These are phyloP conservation scores for Debaryomyces hansenii DNA, from an alignment of 805 yeast species.

Conservation along the genomic window DNA sequence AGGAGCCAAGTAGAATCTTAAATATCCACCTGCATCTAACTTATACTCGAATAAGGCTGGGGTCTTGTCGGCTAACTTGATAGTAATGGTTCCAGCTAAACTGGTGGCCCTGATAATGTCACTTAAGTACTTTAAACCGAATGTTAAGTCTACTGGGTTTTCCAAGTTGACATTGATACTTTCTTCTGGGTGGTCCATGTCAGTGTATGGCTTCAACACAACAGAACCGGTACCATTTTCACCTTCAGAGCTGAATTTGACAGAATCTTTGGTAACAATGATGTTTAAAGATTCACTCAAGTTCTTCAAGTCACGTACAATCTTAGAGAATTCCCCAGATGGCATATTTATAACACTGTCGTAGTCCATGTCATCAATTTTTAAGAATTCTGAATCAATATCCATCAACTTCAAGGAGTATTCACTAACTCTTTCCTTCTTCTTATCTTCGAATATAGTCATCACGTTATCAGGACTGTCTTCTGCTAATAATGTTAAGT, in stretches of 20 bases:
- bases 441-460: conserved; percentile 86
- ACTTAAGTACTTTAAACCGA: conserved; percentile 86
- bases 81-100: conserved; percentile 71
- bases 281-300: conserved; percentile 86
- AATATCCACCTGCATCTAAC: conserved; percentile 80
- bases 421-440: conserved; percentile 89
- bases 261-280: conserved; percentile 86
- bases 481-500: conserved; percentile 85
- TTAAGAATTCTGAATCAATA: conserved; percentile 90
- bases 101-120: conserved; percentile 92
- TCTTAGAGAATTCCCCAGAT: conserved; percentile 81
- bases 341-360: conserved; percentile 88
- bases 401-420: conserved; percentile 92
- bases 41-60: conserved; percentile 94
- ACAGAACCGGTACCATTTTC: conserved; percentile 88
- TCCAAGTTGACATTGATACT: conserved; percentile 74
- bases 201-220: conserved; percentile 78
- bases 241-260: conserved; percentile 87
- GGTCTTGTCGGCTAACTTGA: conserved; percentile 84
- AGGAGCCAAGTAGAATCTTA: conserved; percentile 96
- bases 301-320: conserved; percentile 82
- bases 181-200: conserved; percentile 77
- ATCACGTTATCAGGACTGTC: conserved; percentile 79
- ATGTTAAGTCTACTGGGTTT: conserved; percentile 83
- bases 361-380: conserved; percentile 91